These are phyloP conservation scores for Beauveria brongniartii DNA, from an alignment of 2,329 filamentous ascomycete species.

Conservation along the genomic window DNA sequence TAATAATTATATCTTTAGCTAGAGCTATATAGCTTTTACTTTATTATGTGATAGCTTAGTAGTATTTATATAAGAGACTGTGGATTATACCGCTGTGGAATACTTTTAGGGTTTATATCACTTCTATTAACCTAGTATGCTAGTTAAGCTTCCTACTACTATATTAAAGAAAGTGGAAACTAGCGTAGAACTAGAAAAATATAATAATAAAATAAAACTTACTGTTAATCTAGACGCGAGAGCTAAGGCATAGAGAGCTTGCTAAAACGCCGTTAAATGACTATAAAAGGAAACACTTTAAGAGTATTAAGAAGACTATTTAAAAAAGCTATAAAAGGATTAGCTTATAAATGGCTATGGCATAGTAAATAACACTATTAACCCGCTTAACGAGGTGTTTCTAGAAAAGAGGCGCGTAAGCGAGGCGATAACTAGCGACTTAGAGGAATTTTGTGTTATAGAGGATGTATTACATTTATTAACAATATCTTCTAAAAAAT, in stretches of 20 bases:
- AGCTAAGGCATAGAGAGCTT: background rate
- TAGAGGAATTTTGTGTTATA: background rate
- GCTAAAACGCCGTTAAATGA: background rate
- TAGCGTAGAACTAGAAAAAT: background rate
- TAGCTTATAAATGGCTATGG: background rate
- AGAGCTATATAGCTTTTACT: slow-evolving; percentile 3
- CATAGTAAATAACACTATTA: background rate
- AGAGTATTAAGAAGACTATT: background rate
- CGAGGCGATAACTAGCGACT: background rate
- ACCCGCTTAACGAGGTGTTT: slow-evolving; percentile 1
- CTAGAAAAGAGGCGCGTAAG: background rate
- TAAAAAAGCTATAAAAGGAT: background rate
- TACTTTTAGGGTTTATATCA: slow-evolving; percentile 5
- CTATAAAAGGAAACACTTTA: background rate
- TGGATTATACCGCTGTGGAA: background rate
- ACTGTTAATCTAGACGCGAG: background rate
- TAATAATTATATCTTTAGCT: background rate
- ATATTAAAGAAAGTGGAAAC: background rate
- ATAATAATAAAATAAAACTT: background rate
- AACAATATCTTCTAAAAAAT: background rate
- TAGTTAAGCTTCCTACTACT: background rate
- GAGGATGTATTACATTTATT: background rate
- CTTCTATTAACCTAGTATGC: slow-evolving; percentile 1
- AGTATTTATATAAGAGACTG: background rate
- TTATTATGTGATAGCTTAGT: background rate